Percentiles rank a stretch among this genome's conserved stretches.
Evolutionary conservation across 2,329 filamentous ascomycete genomes (phyloP).

Genomic region (Epichloe hybrida): DNA sequence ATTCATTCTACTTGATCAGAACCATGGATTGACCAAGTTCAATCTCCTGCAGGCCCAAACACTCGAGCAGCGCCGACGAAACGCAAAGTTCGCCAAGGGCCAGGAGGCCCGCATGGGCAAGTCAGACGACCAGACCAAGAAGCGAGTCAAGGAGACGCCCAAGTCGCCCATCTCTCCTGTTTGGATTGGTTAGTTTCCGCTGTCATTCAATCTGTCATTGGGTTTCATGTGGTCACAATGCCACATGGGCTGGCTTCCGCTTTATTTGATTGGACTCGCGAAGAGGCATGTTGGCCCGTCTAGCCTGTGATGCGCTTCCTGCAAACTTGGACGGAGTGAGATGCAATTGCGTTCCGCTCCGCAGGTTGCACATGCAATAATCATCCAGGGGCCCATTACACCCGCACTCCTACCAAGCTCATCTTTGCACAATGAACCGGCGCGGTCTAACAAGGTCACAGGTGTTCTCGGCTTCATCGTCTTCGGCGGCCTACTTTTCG

Average conservation of each 20-base stretch:
- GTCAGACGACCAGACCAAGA: conserved; percentile 50
- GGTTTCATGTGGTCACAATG: not conserved
- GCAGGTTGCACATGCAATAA: not conserved
- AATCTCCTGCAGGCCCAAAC: conserved; percentile 55
- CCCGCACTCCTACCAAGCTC: not conserved
- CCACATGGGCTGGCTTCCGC: too few relatives aligned
- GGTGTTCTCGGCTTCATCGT: conserved; percentile 46
- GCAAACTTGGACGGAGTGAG: not conserved
- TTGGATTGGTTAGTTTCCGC: conserved; percentile 42
- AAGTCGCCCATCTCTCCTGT: conserved; percentile 52
- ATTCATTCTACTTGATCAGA: not conserved
- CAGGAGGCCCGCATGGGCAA: conserved; percentile 66
- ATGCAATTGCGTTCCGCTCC: not conserved
- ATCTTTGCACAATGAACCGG: not conserved
- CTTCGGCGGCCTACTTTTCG: conserved; percentile 47
- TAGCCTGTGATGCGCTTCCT: not conserved
- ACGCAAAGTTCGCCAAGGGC: conserved; percentile 62
- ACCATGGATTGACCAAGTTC: not conserved
- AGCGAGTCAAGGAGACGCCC: conserved; percentile 37
- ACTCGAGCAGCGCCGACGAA: conserved; percentile 67
- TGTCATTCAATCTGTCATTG: not conserved
- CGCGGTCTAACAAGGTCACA: conserved; percentile 12
- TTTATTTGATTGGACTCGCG: too few relatives aligned
- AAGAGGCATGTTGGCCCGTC: too few relatives aligned
- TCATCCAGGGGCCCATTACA: too few relatives aligned